Base-by-base conservation (phyloP, 768 basidiomycete species). In the Coprinopsis cinerea region DNA sequence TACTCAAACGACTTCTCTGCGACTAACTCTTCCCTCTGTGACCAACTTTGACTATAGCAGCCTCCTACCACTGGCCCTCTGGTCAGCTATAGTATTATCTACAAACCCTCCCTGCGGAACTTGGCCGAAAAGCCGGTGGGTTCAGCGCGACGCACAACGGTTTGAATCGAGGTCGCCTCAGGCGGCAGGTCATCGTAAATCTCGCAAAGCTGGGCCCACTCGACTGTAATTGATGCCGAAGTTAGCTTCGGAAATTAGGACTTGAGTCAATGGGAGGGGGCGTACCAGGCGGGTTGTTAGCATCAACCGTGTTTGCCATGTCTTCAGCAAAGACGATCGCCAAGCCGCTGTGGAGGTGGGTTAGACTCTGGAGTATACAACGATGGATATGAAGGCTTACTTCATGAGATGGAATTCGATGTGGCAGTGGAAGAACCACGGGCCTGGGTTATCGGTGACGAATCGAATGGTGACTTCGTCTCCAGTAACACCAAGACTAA, bases 371-470 rank as follows among this genome's bases (percentile, higher is more conserved):
- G 15, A n/a, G 9, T 7, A 36, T 18, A 17, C 26, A 43, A 17
- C 17, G 10, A 18, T 2, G 14, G 20, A 32, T 26, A 18, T 13
- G 9, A 20, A 26, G 17, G 27, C 47, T 3, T 36, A 45, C 45
- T 13, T 32, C 14, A 15, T 18, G 22, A 47, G 42, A 35, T 47
- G 47, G 50, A 45, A 49, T 30, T 49, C 45, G 26, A 57, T 36
- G 35, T 54, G 53, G 15, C 53, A 74, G 40, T 75, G 75, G 48
- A 77, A 59, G 52, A 78, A 67, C 75, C 79, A 83, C 6, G 79
- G 78, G 3, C 85, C 86, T 1, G 83, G 64, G 62, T 87, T 87
- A 57, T 88, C 78, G 0, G 85, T 83, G 24, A 63, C 63, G 67
- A 84, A 87, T 4, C 84, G 76, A 36, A 89, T 67, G 0, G 77